Evolutionary conservation across 495 filamentous ascomycete species (phyloP).

Genomic region (Hypomontagnella monticulosa): DNA sequence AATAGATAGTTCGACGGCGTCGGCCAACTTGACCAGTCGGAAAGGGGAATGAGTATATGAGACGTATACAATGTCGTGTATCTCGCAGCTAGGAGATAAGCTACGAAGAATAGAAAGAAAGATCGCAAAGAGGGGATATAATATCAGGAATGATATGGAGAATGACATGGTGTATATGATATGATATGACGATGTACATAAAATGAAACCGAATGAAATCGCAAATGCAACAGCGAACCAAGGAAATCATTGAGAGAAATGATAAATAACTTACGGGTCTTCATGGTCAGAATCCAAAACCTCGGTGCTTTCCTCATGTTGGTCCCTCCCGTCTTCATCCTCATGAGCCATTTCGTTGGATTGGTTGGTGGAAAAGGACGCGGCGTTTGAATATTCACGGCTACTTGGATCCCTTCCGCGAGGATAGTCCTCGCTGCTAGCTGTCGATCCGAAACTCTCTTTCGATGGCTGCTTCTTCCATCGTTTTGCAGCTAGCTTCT

Average conservation of each 20-base stretch:
- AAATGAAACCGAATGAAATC: constrained; percentile 11
- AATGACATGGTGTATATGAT: not conserved
- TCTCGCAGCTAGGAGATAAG: constrained; percentile 5
- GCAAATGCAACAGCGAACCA: not conserved
- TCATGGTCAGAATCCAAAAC: constrained; percentile 42
- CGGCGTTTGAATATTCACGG: constrained; percentile 35
- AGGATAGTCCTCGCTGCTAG: constrained; percentile 44
- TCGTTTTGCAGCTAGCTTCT: constrained; percentile 54
- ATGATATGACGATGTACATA: constrained; percentile 23
- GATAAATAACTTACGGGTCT: constrained; percentile 41
- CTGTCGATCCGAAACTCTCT: constrained; percentile 50
- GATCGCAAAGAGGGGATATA: too few relatives aligned
- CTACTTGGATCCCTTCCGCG: constrained; percentile 42
- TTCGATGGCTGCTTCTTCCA: constrained; percentile 54
- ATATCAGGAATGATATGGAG: not conserved
- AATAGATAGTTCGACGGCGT: not conserved
- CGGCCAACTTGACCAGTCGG: constrained; percentile 6
- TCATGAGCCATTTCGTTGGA: constrained; percentile 38
- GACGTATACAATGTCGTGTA: constrained; percentile 13
- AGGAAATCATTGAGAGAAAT: not conserved
- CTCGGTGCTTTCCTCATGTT: constrained; percentile 23
- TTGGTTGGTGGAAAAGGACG: constrained; percentile 40
- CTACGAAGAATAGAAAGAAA: not conserved
- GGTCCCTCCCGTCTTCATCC: constrained; percentile 21
- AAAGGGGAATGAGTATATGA: not conserved